Percentiles rank a stretch among this genome's conserved stretches.
Conservation (phyloP, 2,329 filamentous ascomycete genomes). For the Aspergillus brasiliensis region DNA sequence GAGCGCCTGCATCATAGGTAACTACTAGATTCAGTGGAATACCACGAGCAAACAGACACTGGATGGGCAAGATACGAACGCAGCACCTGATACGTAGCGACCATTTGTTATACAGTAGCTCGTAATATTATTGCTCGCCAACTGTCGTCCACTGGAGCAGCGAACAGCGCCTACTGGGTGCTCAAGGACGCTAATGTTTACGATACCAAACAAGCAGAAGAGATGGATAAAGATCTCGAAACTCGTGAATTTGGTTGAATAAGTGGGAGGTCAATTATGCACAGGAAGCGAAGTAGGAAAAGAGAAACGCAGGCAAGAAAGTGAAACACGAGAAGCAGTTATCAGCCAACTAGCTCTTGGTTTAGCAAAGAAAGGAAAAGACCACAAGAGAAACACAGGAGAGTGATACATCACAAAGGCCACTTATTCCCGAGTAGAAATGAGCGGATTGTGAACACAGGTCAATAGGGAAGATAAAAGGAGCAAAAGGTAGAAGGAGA, state of each 20-base stretch:
- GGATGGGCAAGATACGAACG: no score
- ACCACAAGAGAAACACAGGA: background rate
- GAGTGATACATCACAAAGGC: background rate
- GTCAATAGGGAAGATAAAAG: constrained; percentile 9
- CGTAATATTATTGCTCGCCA: no score
- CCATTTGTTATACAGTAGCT: no score
- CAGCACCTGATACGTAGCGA: no score
- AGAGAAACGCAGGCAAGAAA: background rate
- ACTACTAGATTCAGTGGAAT: no score
- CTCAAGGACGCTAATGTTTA: background rate
- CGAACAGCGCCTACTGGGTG: no score
- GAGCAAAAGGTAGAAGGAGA: background rate
- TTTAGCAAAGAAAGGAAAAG: background rate
- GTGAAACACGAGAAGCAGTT: background rate
- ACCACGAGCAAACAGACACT: no score
- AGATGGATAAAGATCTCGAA: background rate
- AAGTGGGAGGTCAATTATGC: background rate
- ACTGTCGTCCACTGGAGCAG: no score
- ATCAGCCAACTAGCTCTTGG: background rate
- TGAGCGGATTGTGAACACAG: background rate
- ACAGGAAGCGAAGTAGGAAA: constrained; percentile 1
- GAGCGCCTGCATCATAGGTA: no score
- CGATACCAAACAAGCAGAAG: background rate
- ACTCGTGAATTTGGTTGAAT: background rate
- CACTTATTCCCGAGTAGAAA: background rate